Evolutionary conservation across 768 basidiomycete species (phyloP).

Genomic region (Collybia mongolica): DNA sequence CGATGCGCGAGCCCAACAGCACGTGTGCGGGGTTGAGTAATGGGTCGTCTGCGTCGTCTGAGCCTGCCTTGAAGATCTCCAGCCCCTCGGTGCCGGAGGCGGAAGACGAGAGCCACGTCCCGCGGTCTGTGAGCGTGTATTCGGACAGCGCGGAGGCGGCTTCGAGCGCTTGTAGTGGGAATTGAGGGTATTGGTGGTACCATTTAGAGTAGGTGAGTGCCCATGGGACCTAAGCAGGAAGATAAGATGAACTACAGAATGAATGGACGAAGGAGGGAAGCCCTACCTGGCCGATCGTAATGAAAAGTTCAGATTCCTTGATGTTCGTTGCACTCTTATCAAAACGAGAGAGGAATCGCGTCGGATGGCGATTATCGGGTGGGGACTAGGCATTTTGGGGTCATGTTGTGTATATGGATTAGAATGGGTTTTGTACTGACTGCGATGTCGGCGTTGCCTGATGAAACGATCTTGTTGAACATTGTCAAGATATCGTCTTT

Average conservation of each 20-base stretch:
- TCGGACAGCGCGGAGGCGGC: conserved; percentile 47
- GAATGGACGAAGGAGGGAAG: background rate
- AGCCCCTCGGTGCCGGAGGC: conserved; percentile 27
- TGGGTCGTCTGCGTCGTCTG: conserved; percentile 35
- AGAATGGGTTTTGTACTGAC: conserved; percentile 21
- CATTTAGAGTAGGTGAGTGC: conserved; percentile 48
- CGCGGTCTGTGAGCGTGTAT: conserved; percentile 54
- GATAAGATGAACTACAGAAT: background rate
- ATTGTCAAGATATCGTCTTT: conserved; percentile 34
- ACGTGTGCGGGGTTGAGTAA: conserved; percentile 50
- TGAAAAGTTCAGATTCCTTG: conserved; percentile 50
- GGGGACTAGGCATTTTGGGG: background rate
- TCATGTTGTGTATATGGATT: no score
- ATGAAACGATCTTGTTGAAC: conserved; percentile 45
- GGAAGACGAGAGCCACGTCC: conserved; percentile 45
- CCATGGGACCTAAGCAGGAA: conserved; percentile 55
- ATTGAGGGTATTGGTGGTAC: conserved; percentile 59
- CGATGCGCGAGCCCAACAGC: conserved; percentile 30
- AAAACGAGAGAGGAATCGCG: conserved; percentile 41
- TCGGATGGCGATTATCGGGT: background rate
- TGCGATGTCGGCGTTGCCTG: conserved; percentile 39
- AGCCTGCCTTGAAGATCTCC: conserved; percentile 39
- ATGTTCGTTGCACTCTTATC: conserved; percentile 63
- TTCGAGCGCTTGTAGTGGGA: conserved; percentile 46
- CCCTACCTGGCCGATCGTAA: conserved; percentile 46